phyloP scores from a whole-genome alignment of 306 rosid genomes.

The Mimosa bimucronata region DNA sequence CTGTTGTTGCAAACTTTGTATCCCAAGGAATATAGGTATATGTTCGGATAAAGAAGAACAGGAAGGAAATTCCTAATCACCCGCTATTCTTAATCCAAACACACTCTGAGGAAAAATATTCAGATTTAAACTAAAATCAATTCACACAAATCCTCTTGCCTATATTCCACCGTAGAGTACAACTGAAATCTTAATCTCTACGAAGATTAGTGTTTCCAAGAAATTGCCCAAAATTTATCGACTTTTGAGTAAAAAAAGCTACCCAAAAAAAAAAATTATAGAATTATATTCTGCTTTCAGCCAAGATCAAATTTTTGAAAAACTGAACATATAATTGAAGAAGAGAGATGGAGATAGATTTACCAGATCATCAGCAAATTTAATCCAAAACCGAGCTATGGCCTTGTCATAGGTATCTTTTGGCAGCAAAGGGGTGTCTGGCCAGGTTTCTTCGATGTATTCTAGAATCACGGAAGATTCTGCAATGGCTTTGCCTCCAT shows the following conservation, averaged over 20 bases:
- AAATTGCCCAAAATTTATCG: background rate
- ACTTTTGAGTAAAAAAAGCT: background rate
- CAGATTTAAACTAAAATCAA: background rate
- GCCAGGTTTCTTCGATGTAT: constrained; percentile 65
- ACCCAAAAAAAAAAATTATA: background rate
- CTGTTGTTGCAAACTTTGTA: background rate
- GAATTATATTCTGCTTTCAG: background rate
- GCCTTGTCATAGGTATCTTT: constrained; percentile 45
- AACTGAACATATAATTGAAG: background rate
- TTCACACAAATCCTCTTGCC: background rate
- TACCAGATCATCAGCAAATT: constrained; percentile 56
- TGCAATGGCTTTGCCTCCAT: constrained; percentile 42
- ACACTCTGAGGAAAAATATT: background rate
- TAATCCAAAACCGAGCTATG: constrained; percentile 56
- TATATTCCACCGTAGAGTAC: background rate
- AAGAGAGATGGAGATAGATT: background rate
- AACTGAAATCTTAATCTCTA: background rate
- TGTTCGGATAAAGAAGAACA: background rate
- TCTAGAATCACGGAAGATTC: constrained; percentile 51
- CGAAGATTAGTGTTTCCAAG: background rate
- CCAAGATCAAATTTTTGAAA: background rate
- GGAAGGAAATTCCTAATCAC: background rate
- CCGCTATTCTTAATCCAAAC: background rate
- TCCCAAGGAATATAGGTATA: background rate
- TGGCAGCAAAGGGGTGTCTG: constrained; percentile 48